Conservation (phyloP, 2,329 filamentous ascomycete species). For the Teratosphaeria nubilosa region DNA sequence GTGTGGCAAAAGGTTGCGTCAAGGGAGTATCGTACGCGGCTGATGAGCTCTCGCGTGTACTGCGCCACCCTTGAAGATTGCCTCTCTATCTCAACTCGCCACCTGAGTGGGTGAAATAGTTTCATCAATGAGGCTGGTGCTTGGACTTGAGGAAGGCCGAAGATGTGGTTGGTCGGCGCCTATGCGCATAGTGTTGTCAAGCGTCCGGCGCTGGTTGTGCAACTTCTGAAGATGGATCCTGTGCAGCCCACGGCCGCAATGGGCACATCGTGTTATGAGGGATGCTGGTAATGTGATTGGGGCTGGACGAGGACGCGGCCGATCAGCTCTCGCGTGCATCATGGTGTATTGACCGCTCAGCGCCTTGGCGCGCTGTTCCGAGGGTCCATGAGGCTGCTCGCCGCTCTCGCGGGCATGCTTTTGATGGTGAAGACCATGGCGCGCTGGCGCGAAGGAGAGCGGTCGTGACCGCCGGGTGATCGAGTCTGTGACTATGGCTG, state of each 20-base stretch:
- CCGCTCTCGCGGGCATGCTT: background rate
- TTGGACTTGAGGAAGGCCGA: too few relatives aligned
- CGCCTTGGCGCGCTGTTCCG: background rate
- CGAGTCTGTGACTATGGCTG: background rate
- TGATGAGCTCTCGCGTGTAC: background rate
- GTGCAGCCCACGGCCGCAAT: background rate
- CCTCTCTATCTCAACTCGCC: too few relatives aligned
- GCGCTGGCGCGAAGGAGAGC: background rate
- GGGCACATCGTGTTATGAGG: background rate
- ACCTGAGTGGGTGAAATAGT: too few relatives aligned
- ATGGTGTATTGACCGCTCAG: background rate
- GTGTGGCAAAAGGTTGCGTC: background rate
- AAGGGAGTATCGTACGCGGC: background rate
- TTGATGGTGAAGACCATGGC: background rate
- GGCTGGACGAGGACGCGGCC: background rate
- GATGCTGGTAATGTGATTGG: background rate
- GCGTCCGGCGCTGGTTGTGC: background rate
- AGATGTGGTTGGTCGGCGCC: background rate
- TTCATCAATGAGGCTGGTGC: too few relatives aligned
- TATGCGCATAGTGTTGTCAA: background rate
- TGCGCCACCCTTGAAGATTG: too few relatives aligned
- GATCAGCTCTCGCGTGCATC: background rate
- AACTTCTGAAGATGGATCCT: background rate
- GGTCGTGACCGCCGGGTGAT: background rate
- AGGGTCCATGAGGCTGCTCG: background rate